These are phyloP conservation scores for Globisporangium abappressorium DNA, from an alignment of 352 stramenopile species.

Conservation along the genomic window DNA sequence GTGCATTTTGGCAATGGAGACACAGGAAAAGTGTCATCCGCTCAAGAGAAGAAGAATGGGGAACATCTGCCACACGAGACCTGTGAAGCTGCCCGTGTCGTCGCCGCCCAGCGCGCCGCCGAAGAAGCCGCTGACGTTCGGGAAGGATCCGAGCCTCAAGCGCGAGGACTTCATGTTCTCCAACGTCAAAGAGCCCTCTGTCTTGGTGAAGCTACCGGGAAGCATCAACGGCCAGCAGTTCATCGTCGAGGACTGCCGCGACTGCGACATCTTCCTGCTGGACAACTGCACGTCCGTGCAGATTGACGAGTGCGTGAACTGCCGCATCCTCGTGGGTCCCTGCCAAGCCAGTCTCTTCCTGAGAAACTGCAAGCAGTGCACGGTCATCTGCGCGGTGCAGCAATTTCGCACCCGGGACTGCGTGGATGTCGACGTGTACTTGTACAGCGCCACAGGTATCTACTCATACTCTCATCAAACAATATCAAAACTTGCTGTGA, in stretches of 20 bases:
- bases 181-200: slow-evolving; percentile 32
- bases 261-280: slow-evolving; percentile 77
- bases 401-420: slow-evolving; percentile 78
- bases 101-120: background rate
- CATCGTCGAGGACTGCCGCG: slow-evolving; percentile 64
- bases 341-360: slow-evolving; percentile 74
- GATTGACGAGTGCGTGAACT: slow-evolving; percentile 70
- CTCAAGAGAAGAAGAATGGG: slow-evolving; percentile 31
- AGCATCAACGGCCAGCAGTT: slow-evolving; percentile 79
- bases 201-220: slow-evolving; percentile 54
- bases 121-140: slow-evolving; percentile 39
- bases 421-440: slow-evolving; percentile 50
- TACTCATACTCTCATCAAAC: background rate
- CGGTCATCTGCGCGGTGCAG: slow-evolving; percentile 59
- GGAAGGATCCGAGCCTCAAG: slow-evolving; percentile 60
- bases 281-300: slow-evolving; percentile 77
- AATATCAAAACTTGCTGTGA: background rate
- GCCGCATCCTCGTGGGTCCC: slow-evolving; percentile 64
- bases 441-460: slow-evolving; percentile 62
- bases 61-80: slow-evolving; percentile 54
- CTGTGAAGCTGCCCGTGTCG: slow-evolving; percentile 11
- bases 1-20: no score
- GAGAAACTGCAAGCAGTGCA: slow-evolving; percentile 60
- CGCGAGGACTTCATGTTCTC: slow-evolving; percentile 71
- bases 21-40: background rate